Base-by-base conservation (phyloP, 139 green algal genomes). In the Spirogloea muscicola region DNA sequence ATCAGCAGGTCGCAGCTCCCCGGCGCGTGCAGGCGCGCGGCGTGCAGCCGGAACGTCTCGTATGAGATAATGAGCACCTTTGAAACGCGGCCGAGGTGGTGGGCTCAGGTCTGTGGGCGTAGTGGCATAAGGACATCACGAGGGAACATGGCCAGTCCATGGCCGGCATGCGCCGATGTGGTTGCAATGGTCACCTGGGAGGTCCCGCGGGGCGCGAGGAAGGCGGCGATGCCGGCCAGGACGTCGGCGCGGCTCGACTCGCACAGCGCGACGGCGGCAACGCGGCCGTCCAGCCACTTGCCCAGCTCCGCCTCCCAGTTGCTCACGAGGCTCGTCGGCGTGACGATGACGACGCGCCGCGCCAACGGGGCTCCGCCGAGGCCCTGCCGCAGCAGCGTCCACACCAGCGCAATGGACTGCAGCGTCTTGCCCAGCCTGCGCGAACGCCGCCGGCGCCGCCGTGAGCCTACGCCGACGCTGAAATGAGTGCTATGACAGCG, bases 301-400 rank as follows among this genome's bases (percentile, higher is more conserved):
- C 51, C 59, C 68, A 90, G 94, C 84, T 99, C 95, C 41, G 64
- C 85, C 72, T 96, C 95, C 95, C 95, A 99, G 81, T 99, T 99
- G 82, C 77, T 86, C 2, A 99, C 95, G 31, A 99, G 86, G 52
- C 76, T 91, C 58, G 94, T 98, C n/a, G 95, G 95, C 84, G 95
- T 99, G 64, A 94, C 91, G 68, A 99, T 97, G 82, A 99, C 88
- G 66, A 84, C 86, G 1, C 93, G 85, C 61, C 85, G 85, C 3
- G 86, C 91, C 0, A 96, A 52, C 6, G 92, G 92, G 1, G 62
- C 16, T 21, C 33, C 67, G 16, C 74, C 68, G 27, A 77, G 72
- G 52, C 83, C 69, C 34, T 84, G 44, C 25, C 78, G 85, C 9
- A 97, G 85, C 58, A 98, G 81, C 34, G 94, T 98, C 92, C 92